These are phyloP conservation scores for Pisolithus tinctorius DNA, from an alignment of 768 basidiomycete genomes.

Conservation along the genomic window DNA sequence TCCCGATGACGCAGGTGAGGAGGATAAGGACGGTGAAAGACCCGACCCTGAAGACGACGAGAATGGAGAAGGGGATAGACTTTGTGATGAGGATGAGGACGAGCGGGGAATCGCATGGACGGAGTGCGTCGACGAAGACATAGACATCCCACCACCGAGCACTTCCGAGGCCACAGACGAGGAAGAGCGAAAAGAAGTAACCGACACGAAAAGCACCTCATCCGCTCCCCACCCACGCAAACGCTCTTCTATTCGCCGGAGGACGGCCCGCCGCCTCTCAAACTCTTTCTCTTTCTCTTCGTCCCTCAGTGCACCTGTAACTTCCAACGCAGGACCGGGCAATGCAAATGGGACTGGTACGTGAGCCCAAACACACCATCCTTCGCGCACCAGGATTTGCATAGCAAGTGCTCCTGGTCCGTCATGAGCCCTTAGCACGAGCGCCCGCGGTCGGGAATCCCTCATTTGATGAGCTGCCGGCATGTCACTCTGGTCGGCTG, in stretches of 20 bases:
- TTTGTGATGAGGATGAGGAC: constrained; percentile 23
- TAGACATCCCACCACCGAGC: too few relatives aligned
- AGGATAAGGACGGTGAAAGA: constrained; percentile 13
- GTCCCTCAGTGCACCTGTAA: constrained; percentile 24
- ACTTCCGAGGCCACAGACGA: not conserved
- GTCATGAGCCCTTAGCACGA: constrained; percentile 71
- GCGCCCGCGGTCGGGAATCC: constrained; percentile 31
- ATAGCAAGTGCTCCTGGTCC: constrained; percentile 70
- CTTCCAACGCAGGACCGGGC: constrained; percentile 30
- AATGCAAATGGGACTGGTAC: constrained; percentile 34
- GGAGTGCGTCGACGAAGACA: constrained; percentile 17
- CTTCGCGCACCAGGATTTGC: constrained; percentile 65
- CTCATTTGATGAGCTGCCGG: constrained; percentile 1
- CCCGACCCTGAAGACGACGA: constrained; percentile 16
- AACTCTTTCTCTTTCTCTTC: constrained; percentile 31
- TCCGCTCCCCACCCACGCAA: constrained; percentile 68
- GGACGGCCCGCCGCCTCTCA: constrained; percentile 34
- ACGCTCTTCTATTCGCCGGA: constrained; percentile 43
- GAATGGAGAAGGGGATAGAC: constrained; percentile 27
- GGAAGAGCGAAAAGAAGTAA: constrained; percentile 9
- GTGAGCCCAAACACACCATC: constrained; percentile 75
- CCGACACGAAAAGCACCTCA: constrained; percentile 60
- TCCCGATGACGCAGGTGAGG: constrained; percentile 16
- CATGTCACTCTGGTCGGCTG: constrained; percentile 19
- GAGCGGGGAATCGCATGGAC: constrained; percentile 16